phyloP scores from a whole-genome alignment of 202 grass and related monocot species.

The Schoenoplectus tabernaemontani region DNA sequence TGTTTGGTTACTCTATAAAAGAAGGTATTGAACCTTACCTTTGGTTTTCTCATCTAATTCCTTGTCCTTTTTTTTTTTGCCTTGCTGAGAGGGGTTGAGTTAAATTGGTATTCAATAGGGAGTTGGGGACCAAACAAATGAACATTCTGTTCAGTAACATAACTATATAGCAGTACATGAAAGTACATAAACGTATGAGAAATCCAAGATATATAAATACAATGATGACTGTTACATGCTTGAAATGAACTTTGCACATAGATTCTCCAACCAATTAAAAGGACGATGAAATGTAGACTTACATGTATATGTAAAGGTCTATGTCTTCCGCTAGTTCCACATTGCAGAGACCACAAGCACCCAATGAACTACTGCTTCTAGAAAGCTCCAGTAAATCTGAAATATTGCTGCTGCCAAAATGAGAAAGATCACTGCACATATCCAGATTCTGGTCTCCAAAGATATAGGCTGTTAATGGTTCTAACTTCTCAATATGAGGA shows the following conservation, averaged over 20 bases:
- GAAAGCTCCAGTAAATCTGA: constrained; percentile 29
- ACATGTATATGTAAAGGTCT: constrained; percentile 77
- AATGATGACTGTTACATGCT: too few relatives aligned
- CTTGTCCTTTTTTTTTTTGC: background rate
- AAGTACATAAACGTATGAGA: background rate
- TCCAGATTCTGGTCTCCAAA: constrained; percentile 50
- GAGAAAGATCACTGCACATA: constrained; percentile 32
- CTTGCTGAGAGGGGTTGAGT: background rate
- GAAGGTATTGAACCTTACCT: background rate
- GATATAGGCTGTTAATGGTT: constrained; percentile 47
- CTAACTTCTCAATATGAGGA: constrained; percentile 23
- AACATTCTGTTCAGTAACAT: background rate
- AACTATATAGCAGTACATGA: background rate
- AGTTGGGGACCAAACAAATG: background rate
- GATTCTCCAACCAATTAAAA: background rate
- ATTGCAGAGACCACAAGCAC: constrained; percentile 51
- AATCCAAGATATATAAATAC: background rate
- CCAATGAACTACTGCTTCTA: constrained; percentile 31
- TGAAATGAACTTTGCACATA: background rate
- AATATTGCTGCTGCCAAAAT: constrained; percentile 20
- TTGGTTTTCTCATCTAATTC: background rate
- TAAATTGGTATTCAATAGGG: background rate
- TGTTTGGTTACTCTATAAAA: background rate
- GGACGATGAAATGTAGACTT: constrained; percentile 28
- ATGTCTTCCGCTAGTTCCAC: constrained; percentile 42